Evolutionary conservation across 495 filamentous ascomycete genomes (phyloP).

Genomic region (Penicillium bialowiezense): DNA sequence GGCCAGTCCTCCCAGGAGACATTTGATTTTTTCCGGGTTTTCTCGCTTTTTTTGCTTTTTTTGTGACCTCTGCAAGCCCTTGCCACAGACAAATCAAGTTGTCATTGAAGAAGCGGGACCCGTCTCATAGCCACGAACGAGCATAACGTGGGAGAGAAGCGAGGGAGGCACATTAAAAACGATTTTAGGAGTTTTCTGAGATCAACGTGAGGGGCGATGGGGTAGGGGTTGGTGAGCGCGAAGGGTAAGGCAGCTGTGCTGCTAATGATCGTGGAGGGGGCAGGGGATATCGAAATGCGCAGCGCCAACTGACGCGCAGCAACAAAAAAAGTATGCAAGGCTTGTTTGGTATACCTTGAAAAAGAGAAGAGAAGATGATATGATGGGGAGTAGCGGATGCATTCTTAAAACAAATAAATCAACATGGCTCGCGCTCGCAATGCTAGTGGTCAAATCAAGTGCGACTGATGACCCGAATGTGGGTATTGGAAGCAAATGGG

Average conservation of each 20-base stretch:
- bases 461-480: conserved; percentile 38
- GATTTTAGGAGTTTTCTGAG: conserved; percentile 15
- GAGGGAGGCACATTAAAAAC: conserved; percentile 40
- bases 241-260: conserved; percentile 14
- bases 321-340: conserved; percentile 14
- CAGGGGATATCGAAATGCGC: conserved; percentile 26
- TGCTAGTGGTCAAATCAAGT: conserved; percentile 45
- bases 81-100: neutral
- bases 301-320: conserved; percentile 29
- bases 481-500: conserved; percentile 34
- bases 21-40: conserved; percentile 28
- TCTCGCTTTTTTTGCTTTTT: conserved; percentile 35
- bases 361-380: conserved; percentile 17
- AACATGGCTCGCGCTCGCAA: conserved; percentile 51
- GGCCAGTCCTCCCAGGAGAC: conserved; percentile 18
- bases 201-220: neutral
- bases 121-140: neutral
- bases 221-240: conserved; percentile 2
- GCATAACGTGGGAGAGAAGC: neutral
- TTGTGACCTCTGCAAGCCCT: conserved; percentile 20
- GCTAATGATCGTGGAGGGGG: conserved; percentile 26
- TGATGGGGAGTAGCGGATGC: conserved; percentile 22
- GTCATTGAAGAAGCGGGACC: neutral
- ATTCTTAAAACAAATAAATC: conserved; percentile 33
- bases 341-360: conserved; percentile 5